Base-by-base conservation (phyloP, 1,284 basidiomycete species). In the Vanrija pseudolonga region DNA sequence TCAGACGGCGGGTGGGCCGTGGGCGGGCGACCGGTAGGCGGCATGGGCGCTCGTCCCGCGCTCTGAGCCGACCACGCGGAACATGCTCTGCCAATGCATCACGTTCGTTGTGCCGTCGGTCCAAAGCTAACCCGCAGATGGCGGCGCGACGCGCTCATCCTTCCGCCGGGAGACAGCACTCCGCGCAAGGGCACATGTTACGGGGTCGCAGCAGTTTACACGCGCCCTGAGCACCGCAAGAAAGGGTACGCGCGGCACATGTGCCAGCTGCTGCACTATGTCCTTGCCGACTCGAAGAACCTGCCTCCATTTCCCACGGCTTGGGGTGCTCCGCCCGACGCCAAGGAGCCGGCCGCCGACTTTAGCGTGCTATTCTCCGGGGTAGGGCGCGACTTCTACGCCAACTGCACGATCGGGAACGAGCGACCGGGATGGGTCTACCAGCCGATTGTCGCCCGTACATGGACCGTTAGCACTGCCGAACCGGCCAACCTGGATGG, bases 191-290 rank as follows among this genome's bases (percentile, higher is more conserved):
- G 32, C 8, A 45, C 45, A 11, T 43, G 58, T 18, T 74, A 74
- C 52, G 66, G 42, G n/a, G 63, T 74, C 20, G 60, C 60, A 2
- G 66, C 64, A 0, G 71, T 74, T 2, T 62, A 66, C 23, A 71
- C 69, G 1, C 67, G 68, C 0, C 39, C 44, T 2, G 17, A 58
- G 18, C 59, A 66, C 47, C 63, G 60, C n/a, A 63, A 57, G 3
- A 59, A 64, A 12, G 69, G 71, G 1, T 71, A 67, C 50, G 69
- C 69, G 2, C 62, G 59, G 18, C 68, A 66, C 54, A 45, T 72
- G 38, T 57, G 71, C 14, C 58, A 56, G 8, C 56, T 70, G 20
- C 59, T 73, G 15, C 70, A 73, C 51, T 67, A 68, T 44, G 45
- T 55, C 19, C 49, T 68, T 7, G 61, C 57, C 18, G 41, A 55